Conservation (phyloP, 331 rosid genomes). For the Dryas integrifolia region DNA sequence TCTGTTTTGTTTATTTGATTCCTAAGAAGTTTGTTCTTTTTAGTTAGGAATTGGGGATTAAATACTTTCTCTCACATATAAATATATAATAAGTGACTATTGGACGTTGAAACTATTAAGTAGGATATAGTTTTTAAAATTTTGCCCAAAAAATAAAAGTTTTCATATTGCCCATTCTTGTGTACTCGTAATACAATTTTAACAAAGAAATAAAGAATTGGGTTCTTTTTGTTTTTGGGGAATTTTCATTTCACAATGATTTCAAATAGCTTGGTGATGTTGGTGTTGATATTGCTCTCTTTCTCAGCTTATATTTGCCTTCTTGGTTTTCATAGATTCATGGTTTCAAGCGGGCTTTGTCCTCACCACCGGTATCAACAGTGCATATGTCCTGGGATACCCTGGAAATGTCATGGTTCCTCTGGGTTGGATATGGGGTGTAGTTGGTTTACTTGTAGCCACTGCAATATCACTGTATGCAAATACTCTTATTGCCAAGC, state of each 20-base stretch:
- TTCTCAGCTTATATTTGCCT: neutral
- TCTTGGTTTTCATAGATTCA: constrained; percentile 54
- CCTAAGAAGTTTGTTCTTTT: too few relatives aligned
- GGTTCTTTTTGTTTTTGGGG: too few relatives aligned
- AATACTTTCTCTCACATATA: too few relatives aligned
- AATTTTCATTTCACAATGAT: neutral
- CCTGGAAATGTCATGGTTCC: constrained; percentile 88
- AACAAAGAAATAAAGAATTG: too few relatives aligned
- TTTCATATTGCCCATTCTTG: too few relatives aligned
- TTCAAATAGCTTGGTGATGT: neutral
- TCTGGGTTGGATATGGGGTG: constrained; percentile 76
- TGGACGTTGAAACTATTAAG: too few relatives aligned
- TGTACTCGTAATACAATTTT: too few relatives aligned
- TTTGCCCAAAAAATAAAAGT: too few relatives aligned
- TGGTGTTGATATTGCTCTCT: neutral
- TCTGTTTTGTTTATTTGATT: neutral
- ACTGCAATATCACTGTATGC: constrained; percentile 76
- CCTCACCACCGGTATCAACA: constrained; percentile 88
- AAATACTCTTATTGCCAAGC: constrained; percentile 75
- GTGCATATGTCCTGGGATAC: constrained; percentile 89
- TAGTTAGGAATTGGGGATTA: too few relatives aligned
- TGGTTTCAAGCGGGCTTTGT: constrained; percentile 96
- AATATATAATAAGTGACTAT: too few relatives aligned
- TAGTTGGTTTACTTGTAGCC: constrained; percentile 62
- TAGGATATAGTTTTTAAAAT: too few relatives aligned